phyloP scores from a whole-genome alignment of 2,329 filamentous ascomycete species.

The Penicillium sp. region DNA sequence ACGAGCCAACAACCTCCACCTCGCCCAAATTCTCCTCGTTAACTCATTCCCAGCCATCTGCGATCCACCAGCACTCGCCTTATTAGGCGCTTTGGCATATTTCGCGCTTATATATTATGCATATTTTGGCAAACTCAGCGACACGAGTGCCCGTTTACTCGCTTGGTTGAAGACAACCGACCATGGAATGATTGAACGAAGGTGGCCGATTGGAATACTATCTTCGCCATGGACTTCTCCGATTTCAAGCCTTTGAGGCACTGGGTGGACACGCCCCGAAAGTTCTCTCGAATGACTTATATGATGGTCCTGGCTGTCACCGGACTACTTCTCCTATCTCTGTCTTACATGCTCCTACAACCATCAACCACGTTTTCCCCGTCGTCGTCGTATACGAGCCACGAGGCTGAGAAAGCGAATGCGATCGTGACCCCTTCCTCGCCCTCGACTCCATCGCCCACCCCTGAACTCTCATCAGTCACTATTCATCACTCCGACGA shows the following conservation, averaged over 20 bases:
- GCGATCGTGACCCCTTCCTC: neutral
- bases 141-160: neutral
- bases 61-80: neutral
- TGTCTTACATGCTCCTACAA: conserved; percentile 10
- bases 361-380: neutral
- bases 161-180: neutral
- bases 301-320: conserved; percentile 9
- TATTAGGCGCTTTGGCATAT: neutral
- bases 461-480: conserved; percentile 7
- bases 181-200: neutral
- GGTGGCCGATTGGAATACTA: neutral
- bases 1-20: neutral
- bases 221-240: conserved; percentile 7
- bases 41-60: no score
- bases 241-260: conserved; percentile 9
- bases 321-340: conserved; percentile 8
- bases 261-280: conserved; percentile 9
- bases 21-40: no score
- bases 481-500: conserved; percentile 13
- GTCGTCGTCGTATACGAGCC: neutral
- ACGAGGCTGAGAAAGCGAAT: neutral
- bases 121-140: neutral
- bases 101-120: neutral
- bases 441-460: neutral
- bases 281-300: conserved; percentile 11